phyloP scores from a whole-genome alignment of 208 protist species.

The Leishmania mexicana region DNA sequence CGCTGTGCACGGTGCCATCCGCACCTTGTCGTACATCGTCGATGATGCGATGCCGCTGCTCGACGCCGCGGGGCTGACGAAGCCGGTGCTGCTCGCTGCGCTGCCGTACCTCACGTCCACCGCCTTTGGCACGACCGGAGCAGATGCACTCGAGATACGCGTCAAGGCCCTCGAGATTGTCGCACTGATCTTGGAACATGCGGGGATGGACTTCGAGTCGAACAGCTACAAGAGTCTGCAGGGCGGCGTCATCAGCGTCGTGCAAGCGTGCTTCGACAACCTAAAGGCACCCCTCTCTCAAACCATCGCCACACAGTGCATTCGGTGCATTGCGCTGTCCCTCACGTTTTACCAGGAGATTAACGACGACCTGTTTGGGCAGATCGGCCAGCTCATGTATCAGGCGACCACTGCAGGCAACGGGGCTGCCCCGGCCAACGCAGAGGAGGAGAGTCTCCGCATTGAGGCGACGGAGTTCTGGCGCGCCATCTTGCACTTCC shows the following conservation, averaged over 20 bases:
- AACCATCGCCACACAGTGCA: slow-evolving; percentile 49
- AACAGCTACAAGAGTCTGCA: slow-evolving; percentile 65
- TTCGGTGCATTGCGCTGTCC: slow-evolving; percentile 70
- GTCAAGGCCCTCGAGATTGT: slow-evolving; percentile 67
- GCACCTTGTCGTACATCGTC: slow-evolving; percentile 75
- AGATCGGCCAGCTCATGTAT: slow-evolving; percentile 64
- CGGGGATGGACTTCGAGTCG: slow-evolving; percentile 56
- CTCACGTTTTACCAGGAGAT: slow-evolving; percentile 71
- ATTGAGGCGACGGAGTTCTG: slow-evolving; percentile 90
- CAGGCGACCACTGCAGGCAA: slow-evolving; percentile 45
- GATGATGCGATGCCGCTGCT: slow-evolving; percentile 67
- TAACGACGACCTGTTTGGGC: slow-evolving; percentile 50
- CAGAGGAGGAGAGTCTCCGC: slow-evolving; percentile 62
- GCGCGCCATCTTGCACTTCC: slow-evolving; percentile 72
- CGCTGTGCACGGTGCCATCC: slow-evolving; percentile 74
- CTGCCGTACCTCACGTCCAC: slow-evolving; percentile 48
- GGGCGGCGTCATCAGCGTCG: slow-evolving; percentile 39
- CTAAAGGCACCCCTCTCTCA: slow-evolving; percentile 50
- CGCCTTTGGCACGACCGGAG: slow-evolving; percentile 20
- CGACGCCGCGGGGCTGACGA: slow-evolving; percentile 59
- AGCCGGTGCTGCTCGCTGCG: slow-evolving; percentile 45
- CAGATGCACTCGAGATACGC: slow-evolving; percentile 45
- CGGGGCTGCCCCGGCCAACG: slow-evolving; percentile 15
- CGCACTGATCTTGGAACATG: slow-evolving; percentile 61
- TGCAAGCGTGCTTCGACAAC: slow-evolving; percentile 74